Evolutionary conservation across 164 flowering plant genomes (phyloP), one percentile per base, ranked within the genome.

Genomic region (Cinnamomum micranthum): DNA sequence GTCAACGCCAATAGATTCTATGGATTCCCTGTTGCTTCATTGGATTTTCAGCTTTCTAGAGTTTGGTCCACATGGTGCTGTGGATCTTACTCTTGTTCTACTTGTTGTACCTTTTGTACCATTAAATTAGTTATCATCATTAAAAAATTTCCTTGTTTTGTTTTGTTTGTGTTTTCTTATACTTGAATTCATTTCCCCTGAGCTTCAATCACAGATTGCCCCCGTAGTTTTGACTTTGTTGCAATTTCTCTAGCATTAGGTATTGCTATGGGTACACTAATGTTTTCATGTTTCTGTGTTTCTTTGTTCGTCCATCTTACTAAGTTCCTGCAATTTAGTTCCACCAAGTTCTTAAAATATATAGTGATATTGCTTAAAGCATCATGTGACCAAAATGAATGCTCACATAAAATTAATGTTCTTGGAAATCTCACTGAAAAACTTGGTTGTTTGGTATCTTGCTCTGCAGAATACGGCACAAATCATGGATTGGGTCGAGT

Each of bases 401-500:
- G 15, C 11, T 11, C 25, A 25, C 67, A 23, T 22, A 64, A 22
- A 15, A 60, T 60, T 23, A 24, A 14, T 65, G 31, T 9, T n/a
- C 12, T 35, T 28, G 19, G 9, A 31, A 35, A 35, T 69, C 50
- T 20, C 25, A 62, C 2, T 27, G 41, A 31, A 22, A 33, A 41
- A 6, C 13, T 27, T 31, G 6, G 25, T 62, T 74, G 9, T 65
- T 7, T 65, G 76, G 27, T 73, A 55, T 19, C 64, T 10, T 51
- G 23, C 65, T 74, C 2, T 81, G 82, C 93, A 95, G 98, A 92
- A 78, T 89, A 88, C 84, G 93, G 95, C 31, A 92, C 97, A 9
- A 77, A 74, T 74, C 92, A 85, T 80, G 77, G 72, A 14, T 68
- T 92, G 83, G 97, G 98, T 58, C 90, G 81, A 81, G 75, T 95